Base-by-base conservation (phyloP, 2,329 filamentous ascomycete genomes). In the Rosellinia necatrix region DNA sequence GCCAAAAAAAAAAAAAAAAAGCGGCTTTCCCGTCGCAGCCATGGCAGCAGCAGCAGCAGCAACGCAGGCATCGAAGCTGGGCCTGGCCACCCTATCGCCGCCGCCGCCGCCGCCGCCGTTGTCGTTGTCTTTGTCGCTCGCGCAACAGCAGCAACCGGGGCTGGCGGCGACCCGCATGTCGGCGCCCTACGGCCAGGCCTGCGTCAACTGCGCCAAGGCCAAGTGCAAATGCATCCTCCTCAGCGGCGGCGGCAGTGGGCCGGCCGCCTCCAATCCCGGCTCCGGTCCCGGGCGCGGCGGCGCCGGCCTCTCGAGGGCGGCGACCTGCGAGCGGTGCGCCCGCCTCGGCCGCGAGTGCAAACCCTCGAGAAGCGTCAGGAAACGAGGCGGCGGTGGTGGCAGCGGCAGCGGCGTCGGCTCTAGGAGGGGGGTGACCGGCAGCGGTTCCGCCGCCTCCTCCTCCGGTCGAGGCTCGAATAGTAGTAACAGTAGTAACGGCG, bases 151-250 rank as follows among this genome's bases (percentile, higher is more conserved):
- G 19, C 50, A 34, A 32, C 25, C 49, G 19, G 49, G 58, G 6
- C n/a, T n/a, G n/a, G 30, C 62, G 9, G 40, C 54, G 19, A 29
- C 21, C 29, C 64, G 64, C 10, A 61, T 59, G 44, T 67, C 73
- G 1, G 73, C 73, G 2, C 72, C 73, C 8, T 75, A 78, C 55
- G 75, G 76, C 22, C 71, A 73, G 29, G 71, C 76, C 6, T 78
- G 76, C 48, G 61, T 67, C 38, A 74, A 72, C 50, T 78, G 76
- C 60, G 70, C 72, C 42, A 74, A 72, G 42, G 75, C 76, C 29
- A 78, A 78, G 53, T 76, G 76, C 66, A 77, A 76, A 66, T 78
- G 76, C 59, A 71, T 76, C 24, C 67, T 74, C 37, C 66, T 69
- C 17, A n/a, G n/a, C n/a, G n/a, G n/a, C n/a, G n/a, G n/a, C n/a